Conservation (phyloP, 768 basidiomycete species). For the Collybia sordida region DNA sequence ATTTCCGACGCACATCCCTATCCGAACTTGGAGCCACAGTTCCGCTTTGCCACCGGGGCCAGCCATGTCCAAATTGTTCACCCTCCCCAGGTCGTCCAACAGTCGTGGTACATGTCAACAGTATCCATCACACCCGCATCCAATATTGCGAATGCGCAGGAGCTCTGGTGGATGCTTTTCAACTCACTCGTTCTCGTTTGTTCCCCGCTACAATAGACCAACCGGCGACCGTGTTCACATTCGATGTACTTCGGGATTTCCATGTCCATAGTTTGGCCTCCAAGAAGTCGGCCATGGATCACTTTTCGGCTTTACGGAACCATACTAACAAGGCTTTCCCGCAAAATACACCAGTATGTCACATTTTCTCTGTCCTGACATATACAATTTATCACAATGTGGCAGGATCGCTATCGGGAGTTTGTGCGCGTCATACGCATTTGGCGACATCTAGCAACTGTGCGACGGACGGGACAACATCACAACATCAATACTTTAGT, state of each 20-base stretch:
- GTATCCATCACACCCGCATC: no score
- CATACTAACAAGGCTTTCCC: conserved; percentile 21
- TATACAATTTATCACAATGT: neutral
- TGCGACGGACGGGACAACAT: conserved; percentile 19
- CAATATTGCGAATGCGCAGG: no score
- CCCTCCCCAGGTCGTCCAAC: no score
- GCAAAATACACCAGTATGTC: conserved; percentile 19
- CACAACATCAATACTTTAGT: conserved; percentile 15
- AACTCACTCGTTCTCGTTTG: no score
- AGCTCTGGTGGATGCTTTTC: no score
- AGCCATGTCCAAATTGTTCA: no score
- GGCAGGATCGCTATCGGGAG: conserved; percentile 20
- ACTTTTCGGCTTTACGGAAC: conserved; percentile 15
- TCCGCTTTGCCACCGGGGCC: no score
- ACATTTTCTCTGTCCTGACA: neutral
- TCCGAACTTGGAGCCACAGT: no score
- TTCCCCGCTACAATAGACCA: conserved; percentile 6
- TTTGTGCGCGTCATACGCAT: conserved; percentile 18
- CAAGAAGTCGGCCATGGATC: conserved; percentile 31
- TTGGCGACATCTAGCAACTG: conserved; percentile 11
- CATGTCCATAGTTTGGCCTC: conserved; percentile 27
- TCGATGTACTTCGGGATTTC: conserved; percentile 22
- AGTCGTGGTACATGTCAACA: no score
- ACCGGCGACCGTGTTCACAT: conserved; percentile 17
- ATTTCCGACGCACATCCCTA: no score